phyloP scores from a whole-genome alignment of 768 basidiomycete species.

The Strobilomyces echinocephalus region DNA sequence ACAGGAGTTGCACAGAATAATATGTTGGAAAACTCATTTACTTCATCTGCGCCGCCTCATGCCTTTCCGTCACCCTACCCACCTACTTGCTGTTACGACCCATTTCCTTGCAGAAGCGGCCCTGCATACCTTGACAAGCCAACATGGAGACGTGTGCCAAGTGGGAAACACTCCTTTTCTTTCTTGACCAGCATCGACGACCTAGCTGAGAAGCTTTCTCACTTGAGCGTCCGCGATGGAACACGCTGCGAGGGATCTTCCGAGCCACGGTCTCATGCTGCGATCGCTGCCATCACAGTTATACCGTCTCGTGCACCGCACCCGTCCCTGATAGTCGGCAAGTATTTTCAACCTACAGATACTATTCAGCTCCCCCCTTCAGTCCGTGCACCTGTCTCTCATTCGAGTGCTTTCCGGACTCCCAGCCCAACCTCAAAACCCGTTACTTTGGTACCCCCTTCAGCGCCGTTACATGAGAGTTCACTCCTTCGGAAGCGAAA shows the following conservation, averaged over 20 bases:
- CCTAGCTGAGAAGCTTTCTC: constrained; percentile 12
- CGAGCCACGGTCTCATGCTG: constrained; percentile 3
- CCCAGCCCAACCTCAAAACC: not conserved
- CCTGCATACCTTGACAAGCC: not conserved
- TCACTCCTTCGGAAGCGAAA: not conserved
- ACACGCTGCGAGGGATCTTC: not conserved
- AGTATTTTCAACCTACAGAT: not conserved
- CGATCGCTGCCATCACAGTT: constrained; percentile 16
- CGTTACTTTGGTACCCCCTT: constrained; percentile 9
- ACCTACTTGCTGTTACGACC: constrained; percentile 12
- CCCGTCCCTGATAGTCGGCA: constrained; percentile 4
- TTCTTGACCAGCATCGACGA: not conserved
- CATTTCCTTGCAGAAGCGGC: constrained; percentile 15
- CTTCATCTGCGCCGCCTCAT: constrained; percentile 7
- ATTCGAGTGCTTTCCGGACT: constrained; percentile 2
- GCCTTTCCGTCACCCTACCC: constrained; percentile 17
- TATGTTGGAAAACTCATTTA: not conserved
- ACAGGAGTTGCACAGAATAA: not conserved
- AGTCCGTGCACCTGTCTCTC: not conserved
- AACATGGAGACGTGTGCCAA: constrained; percentile 3
- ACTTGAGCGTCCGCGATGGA: constrained; percentile 14
- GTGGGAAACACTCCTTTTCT: not conserved
- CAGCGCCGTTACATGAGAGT: not conserved
- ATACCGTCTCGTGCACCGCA: constrained; percentile 16
- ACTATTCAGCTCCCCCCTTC: not conserved